Evolutionary conservation across 2,329 filamentous ascomycete genomes (phyloP), one percentile per base, ranked within the genome.

Genomic region (Beauveria bassiana): DNA sequence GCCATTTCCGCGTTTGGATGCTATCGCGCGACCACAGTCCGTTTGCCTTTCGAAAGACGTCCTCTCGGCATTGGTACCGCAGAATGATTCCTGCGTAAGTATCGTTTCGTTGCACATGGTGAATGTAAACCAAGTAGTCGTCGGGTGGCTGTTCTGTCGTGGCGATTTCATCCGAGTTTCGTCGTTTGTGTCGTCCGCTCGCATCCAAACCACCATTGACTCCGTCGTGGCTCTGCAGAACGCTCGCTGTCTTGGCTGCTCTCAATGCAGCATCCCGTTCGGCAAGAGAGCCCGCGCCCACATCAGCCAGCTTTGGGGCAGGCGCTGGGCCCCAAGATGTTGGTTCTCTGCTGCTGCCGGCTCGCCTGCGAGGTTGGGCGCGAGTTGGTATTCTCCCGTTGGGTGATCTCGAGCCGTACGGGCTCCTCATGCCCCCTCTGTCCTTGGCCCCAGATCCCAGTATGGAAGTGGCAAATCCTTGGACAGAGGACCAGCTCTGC

Each of bases 1-100:
- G 81, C 65, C 85, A 87, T 69, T 90, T 90, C 63, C 93, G 86
- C 53, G 87, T 85, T 72, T 97, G 93, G 42, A 98, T 88, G 65
- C 86, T 91, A 71, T 98, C 95, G 65, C 92, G 91, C 7, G 92
- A 91, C 95, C 95, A 99, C 69, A 99, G 86, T 12, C 95, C 86
- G 72, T 99, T 99, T 45, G 91, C 87, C 71, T 90, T 95, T 62
- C 91, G 84, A 66, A 99, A 87, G 2, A 89, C 83, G 53, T 93
- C 88, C 61, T 92, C 86, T 65, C 90, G 85, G 72, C 93, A 98
- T 68, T 90, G 88, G 74, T 96, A 99, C 68, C 88, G 90, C 66
- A 99, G 87, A 58, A 95, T 89, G 56, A 99, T 86, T 3, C 95
- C 93, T 1, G 93, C 92, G 67, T 98, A 86, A 1, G 92, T 98